A percentile compares a stretch with the other conserved stretches of the same genome.
Conservation (phyloP, 2,329 filamentous ascomycete species). For the Talaromyces sp. region DNA sequence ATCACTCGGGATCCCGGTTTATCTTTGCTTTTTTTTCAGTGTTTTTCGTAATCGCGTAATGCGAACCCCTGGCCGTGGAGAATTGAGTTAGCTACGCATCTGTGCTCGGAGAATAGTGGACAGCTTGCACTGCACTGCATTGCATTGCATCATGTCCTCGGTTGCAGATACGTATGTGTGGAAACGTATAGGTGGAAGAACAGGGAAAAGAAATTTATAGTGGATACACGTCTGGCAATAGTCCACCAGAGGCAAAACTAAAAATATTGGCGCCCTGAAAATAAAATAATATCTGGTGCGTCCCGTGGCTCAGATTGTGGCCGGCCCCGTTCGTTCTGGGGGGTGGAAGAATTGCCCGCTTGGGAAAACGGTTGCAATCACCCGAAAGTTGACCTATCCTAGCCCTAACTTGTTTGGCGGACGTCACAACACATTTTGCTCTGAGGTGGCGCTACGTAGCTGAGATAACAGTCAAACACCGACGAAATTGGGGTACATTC, state of each 20-base stretch:
- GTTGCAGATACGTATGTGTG: background rate
- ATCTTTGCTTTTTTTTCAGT: background rate
- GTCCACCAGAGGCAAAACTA: background rate
- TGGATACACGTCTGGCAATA: background rate
- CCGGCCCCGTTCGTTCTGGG: background rate
- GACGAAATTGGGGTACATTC: background rate
- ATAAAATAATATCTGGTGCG: background rate
- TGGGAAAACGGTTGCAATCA: background rate
- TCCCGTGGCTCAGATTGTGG: background rate
- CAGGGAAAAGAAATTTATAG: background rate
- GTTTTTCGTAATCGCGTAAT: background rate
- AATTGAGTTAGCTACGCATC: background rate
- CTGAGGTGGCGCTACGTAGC: background rate
- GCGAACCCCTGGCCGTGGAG: background rate
- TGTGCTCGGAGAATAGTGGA: background rate
- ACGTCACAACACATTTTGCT: background rate
- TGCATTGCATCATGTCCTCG: slow-evolving; percentile 4
- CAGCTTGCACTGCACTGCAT: background rate
- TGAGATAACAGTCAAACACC: slow-evolving; percentile 1
- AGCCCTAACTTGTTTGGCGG: slow-evolving; percentile 1
- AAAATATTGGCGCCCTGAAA: background rate
- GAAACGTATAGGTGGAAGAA: background rate
- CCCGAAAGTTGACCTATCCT: background rate
- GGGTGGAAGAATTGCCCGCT: background rate
- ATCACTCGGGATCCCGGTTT: background rate